Evolutionary conservation across 805 yeast species (phyloP), one percentile per base, ranked within the genome.

Genomic region (Sugiyamaella floridensis): DNA sequence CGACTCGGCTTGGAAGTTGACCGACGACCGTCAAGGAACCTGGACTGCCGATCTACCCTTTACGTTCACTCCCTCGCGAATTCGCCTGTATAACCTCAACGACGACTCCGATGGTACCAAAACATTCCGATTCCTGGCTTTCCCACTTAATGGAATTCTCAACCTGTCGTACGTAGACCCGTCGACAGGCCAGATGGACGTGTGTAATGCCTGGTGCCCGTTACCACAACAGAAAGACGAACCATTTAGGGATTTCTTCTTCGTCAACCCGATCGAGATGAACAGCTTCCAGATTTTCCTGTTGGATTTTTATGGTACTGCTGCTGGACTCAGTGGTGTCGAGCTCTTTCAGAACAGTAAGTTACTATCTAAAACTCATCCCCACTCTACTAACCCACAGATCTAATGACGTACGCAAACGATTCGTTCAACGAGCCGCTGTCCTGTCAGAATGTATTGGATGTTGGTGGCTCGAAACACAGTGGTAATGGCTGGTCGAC

Each of bases 141-240:
- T 77, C 50, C 97, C 97, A 0, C 76, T 89, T 11, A 78, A 83
- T 59, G 88, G 97, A 58, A 92, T 92, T 56, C 86, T 93, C 96
- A 93, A 93, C 66, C 67, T 93, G 58, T 81, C 95, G 0, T 93
- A 89, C 62, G 71, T 86, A 19, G 92, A 92, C 63, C 95, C 96
- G 2, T 55, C 64, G 0, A 76, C 88, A 1, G 81, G 84, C 47
- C 69, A 73, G n/a, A 48, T 76, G 2, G 65, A 70, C 14, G 71
- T 71, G 63, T 93, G 99, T 73, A 96, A 89, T 67, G 95, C 96
- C 0, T 84, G 80, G 77, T 93, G 99, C 68, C 95, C 97, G 0
- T 71, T 92, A 22, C 69, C 76, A 1, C 73, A 74, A 28, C 54
- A 54, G 32, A 54, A 62, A n/a, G 56, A 70, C 1, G 48, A 72